Base-by-base conservation (phyloP, 148 eudicot genomes). In the Heliosperma pusillum region DNA sequence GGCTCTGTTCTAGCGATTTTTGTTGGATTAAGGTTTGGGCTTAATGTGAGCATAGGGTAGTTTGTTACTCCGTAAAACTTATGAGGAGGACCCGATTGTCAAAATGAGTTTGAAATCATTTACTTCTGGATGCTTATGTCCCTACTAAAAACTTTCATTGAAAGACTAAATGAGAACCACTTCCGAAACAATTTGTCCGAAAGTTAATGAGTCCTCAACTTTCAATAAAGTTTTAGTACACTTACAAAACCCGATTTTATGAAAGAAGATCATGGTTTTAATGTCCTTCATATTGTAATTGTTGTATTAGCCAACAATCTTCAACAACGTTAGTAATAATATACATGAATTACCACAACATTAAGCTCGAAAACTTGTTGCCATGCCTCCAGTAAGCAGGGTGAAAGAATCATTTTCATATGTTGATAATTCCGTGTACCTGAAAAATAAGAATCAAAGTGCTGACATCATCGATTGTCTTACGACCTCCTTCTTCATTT, bases 381-480 rank as follows among this genome's bases (percentile, higher is more conserved):
- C 16, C 16, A 21, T 59, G 63, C 63, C 63, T 21, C 1, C 29
- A n/a, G 55, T 55, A 33, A 36, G 72, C 27, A 16, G 70, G 69
- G 45, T 24, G 19, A 59, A 27, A 16, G 19, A 36, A 66, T 13
- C 56, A 76, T 6, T 52, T 13, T 3, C 9, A 52, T 69, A 44
- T 59, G 60, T 7, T 13, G 64, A 27, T 10, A 22, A 20, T 10
- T 27, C 70, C n/a, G 22, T 33, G 53, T 47, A 47, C 53, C 17
- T 33, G 20, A 30, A 24, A 21, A 22, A 17, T n/a, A n/a, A 24
- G 36, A 57, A 44, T 69, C 56, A 89, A 40, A 84, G 26, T 10
- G 90, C 89, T 61, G 88, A 82, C 89, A 79, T 84, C 84, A 87
- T 73, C 3, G 89, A 78, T 24, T 75, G 82, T 86, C 81, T 84